phyloP scores from a whole-genome alignment of 176 grass and related monocot genomes.

The Lolium rigidum region DNA sequence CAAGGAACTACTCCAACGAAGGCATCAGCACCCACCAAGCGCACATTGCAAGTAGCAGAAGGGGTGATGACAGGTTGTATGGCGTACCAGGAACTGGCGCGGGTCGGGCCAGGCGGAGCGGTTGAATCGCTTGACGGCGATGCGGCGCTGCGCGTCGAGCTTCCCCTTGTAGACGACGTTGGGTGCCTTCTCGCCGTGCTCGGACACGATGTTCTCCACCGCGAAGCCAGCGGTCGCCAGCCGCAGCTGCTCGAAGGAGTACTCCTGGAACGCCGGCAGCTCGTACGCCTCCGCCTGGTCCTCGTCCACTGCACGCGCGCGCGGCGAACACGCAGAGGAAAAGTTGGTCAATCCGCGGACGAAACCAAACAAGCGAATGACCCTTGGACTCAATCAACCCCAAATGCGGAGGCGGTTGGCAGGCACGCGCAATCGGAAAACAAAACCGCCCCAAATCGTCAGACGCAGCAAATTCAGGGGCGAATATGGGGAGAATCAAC shows the following conservation, averaged over 20 bases:
- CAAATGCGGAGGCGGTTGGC: slow-evolving; percentile 8
- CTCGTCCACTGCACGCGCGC: slow-evolving; percentile 47
- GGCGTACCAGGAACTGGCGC: slow-evolving; percentile 85
- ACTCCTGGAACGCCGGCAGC: slow-evolving; percentile 88
- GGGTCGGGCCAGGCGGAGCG: slow-evolving; percentile 91
- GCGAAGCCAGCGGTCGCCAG: slow-evolving; percentile 88
- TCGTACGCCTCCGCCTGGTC: slow-evolving; percentile 74
- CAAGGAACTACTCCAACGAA: too few species aligned
- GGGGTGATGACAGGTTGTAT: not conserved
- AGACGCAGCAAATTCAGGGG: too few species aligned
- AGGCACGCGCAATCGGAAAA: not conserved
- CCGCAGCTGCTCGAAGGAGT: slow-evolving; percentile 85
- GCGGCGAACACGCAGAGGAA: not conserved
- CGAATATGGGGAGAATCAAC: too few species aligned
- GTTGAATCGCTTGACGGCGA: slow-evolving; percentile 93
- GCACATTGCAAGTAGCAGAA: not conserved
- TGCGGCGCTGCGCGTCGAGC: slow-evolving; percentile 75
- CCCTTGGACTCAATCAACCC: not conserved
- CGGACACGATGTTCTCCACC: slow-evolving; percentile 86
- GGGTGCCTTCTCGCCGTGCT: slow-evolving; percentile 96
- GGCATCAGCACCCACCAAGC: not conserved
- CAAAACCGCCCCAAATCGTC: not conserved
- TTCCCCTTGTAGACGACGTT: slow-evolving; percentile 99
- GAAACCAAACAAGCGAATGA: not conserved
- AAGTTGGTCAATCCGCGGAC: not conserved